Evolutionary conservation across 805 yeast species (phyloP).

Genomic region (Ogataea minuta): DNA sequence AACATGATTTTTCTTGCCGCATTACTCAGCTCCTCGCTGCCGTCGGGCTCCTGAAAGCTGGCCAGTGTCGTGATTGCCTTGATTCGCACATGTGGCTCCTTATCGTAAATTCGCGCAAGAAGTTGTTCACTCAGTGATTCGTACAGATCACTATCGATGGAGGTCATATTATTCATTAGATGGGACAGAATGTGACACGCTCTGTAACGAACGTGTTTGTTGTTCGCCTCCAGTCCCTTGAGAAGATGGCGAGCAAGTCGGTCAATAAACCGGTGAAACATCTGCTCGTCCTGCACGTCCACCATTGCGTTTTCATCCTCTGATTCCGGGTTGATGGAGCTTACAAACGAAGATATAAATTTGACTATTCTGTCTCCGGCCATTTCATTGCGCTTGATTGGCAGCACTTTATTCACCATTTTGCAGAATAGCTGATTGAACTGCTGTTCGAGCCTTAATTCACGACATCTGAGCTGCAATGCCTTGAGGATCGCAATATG

Average conservation of each 20-base stretch:
- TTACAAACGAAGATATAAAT: conserved; percentile 58
- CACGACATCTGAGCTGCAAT: conserved; percentile 54
- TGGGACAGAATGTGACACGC: conserved; percentile 74
- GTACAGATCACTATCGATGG: conserved; percentile 70
- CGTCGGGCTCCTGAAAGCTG: conserved; percentile 64
- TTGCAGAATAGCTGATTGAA: conserved; percentile 62
- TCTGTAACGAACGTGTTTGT: conserved; percentile 75
- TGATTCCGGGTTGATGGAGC: conserved; percentile 41
- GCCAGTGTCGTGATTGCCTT: conserved; percentile 82
- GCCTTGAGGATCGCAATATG: conserved; percentile 62
- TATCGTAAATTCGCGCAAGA: conserved; percentile 64
- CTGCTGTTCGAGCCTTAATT: conserved; percentile 50
- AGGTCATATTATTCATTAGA: conserved; percentile 68
- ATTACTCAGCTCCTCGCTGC: conserved; percentile 40
- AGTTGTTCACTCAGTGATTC: conserved; percentile 60
- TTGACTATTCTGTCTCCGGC: conserved; percentile 77
- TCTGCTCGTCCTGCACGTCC: conserved; percentile 33
- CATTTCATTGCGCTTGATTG: conserved; percentile 64
- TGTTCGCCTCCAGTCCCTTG: conserved; percentile 76
- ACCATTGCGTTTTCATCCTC: conserved; percentile 32
- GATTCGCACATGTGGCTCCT: conserved; percentile 74
- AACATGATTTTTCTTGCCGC: conserved; percentile 46
- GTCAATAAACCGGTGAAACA: conserved; percentile 54
- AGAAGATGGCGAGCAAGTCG: conserved; percentile 62
- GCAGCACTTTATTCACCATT: conserved; percentile 61